Evolutionary conservation across 257 asterid genomes (phyloP), one percentile per base, ranked within the genome.

Genomic region (Rubia yunnanensis): DNA sequence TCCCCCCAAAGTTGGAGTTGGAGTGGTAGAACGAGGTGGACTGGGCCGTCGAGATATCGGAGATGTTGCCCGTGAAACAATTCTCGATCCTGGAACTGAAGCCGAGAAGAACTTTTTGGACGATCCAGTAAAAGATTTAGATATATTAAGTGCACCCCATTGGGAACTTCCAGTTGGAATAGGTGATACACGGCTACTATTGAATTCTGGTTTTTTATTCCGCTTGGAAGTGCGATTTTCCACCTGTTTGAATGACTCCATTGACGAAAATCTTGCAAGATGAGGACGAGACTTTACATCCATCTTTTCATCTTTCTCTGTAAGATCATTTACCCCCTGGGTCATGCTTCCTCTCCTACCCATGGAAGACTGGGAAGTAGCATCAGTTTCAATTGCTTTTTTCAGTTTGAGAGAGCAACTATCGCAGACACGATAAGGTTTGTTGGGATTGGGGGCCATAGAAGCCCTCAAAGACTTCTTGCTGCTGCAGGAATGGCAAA

Each of bases 11-110:
- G 97, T 87, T 64, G 98, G 98, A 71, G 97, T 92, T 34, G 97
- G 98, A 61, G 98, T 92, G 53, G 98, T 92, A 57, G 98, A 92
- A 73, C 98, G 98, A 77, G 96, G 97, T 75, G 98, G 98, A 77
- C 97, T 92, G 24, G 86, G 75, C 52, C 94, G 84, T 77, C 98
- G 84, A 39, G 98, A 89, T 73, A 92, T 80, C 56, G 98, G 98
- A 34, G 98, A 92, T 76, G 98, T 89, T 74, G 98, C 98, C 73
- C 98, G 86, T 73, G 98, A 92, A 79, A 87, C 98, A 76, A 92
- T 92, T 76, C 98, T 87, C 22, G 98, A 92, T 63, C 98, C 98
- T 54, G 98, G 98, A 75, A 92, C 98, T 5, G 98, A 92, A 71
- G 96, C 98, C 22, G 98, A 89, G 85, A 92, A 89, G 72, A 85